Conservation (phyloP, 1,284 basidiomycete genomes). For the Flammula alnicola region DNA sequence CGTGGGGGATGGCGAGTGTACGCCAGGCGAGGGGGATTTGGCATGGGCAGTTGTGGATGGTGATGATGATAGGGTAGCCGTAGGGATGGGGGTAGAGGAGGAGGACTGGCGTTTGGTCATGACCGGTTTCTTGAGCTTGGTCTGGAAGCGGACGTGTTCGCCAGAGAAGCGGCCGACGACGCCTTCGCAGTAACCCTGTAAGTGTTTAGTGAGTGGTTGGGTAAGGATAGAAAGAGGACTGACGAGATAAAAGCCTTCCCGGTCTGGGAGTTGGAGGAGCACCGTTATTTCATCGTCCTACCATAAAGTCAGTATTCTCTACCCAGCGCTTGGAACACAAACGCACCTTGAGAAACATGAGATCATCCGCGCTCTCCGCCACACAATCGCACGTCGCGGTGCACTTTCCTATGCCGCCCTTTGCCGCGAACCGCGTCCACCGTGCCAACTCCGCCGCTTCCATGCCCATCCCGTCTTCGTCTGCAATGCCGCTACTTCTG, state of each 20-base stretch:
- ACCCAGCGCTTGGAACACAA: constrained; percentile 3
- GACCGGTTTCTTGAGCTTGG: constrained; percentile 80
- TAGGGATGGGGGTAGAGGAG: constrained; percentile 30
- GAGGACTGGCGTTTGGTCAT: constrained; percentile 65
- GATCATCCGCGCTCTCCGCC: constrained; percentile 75
- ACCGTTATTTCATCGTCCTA: constrained; percentile 84
- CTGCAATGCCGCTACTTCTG: too few species aligned
- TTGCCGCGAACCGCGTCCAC: constrained; percentile 81
- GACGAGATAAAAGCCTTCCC: constrained; percentile 65
- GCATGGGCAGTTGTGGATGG: neutral
- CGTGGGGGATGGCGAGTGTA: neutral
- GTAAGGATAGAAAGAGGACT: constrained; percentile 30
- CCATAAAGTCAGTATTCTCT: constrained; percentile 7
- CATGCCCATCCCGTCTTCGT: constrained; percentile 50
- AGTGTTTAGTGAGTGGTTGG: neutral
- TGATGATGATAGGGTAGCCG: constrained; percentile 13
- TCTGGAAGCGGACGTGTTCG: constrained; percentile 71
- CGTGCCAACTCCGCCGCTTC: constrained; percentile 73
- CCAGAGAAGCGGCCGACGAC: constrained; percentile 85
- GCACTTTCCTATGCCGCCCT: constrained; percentile 82
- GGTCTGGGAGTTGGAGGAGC: constrained; percentile 70
- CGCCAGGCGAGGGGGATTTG: neutral
- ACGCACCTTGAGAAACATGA: constrained; percentile 86
- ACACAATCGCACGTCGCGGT: constrained; percentile 77
- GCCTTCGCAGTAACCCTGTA: constrained; percentile 87